Evolutionary conservation across 2,329 filamentous ascomycete species (phyloP), one percentile per base, ranked within the genome.

Genomic region (Colletotrichum sidae): DNA sequence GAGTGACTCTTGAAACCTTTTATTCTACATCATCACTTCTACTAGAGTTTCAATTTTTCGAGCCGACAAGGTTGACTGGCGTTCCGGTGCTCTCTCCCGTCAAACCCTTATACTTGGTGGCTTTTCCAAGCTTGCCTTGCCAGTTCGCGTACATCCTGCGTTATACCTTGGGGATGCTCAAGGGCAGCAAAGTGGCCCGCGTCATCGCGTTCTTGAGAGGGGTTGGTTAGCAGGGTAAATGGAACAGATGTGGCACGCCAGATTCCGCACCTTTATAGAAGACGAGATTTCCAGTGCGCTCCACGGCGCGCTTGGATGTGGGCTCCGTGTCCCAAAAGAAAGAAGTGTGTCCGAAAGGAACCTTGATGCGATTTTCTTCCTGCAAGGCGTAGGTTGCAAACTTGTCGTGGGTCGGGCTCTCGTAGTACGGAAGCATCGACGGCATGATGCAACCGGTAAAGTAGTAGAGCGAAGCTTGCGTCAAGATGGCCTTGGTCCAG

Each of bases 391-490:
- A 63, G 4, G 64, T 49, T 5, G 63, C 45, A 37, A 69, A 68
- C 33, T 67, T 50, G 11, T 71, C 60, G 13, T 67, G 60, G 11
- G 65, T 56, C 1, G 66, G 62, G 39, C 67, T 67, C 42, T 71
- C 64, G 8, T 41, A 61, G 54, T 68, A 70, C 35, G 60, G 63
- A 3, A 69, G 53, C 15, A 55, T 63, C 11, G 71, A 71, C 2
- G 71, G 70, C 8, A 70, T 55, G 13, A 72, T 71, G 38, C 69
- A 68, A 5, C 68, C 58, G 0, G 70, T 72, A 17, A 74, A 70
- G 56, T 68, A 74, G 53, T 73, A 74, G 4, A 73, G 60, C 5
- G 70, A 72, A 1, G 67, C 60, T 0, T 55, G 61, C 8, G 66
- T 68, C 17, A 72, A 57, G 6, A 74, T 60, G 3, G 53, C 41